Base-by-base conservation (phyloP, 2,329 filamentous ascomycete species). In the Exophiala calicioides region DNA sequence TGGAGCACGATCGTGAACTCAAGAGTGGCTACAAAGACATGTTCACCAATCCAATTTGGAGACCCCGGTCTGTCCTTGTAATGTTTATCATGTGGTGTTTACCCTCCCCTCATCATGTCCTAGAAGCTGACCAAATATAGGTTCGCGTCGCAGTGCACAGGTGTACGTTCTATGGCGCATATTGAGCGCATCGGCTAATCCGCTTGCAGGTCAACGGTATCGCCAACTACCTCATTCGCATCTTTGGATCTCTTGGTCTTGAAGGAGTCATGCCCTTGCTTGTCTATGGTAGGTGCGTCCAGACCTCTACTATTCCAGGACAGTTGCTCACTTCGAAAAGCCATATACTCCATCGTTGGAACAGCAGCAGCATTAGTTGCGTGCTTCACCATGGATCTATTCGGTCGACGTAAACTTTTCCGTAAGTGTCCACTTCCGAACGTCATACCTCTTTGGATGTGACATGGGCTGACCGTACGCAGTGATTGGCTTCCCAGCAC, bases 291-390 rank as follows among this genome's bases (percentile, higher is more conserved):
- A 26, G 35, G 50, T 46, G n/a, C n/a, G n/a, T n/a, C n/a, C n/a
- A n/a, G n/a, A n/a, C n/a, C n/a, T n/a, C n/a, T n/a, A n/a, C n/a
- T n/a, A n/a, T n/a, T n/a, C n/a, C n/a, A n/a, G 10, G 6, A 36
- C 24, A 13, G 10, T 20, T 27, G 3, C 18, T 24, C n/a, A 24
- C 24, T 10, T 3, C 8, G 18, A 15, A 20, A n/a, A 51, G 47
- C 24, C 9, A 15, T 51, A 5, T 47, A 51, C n/a, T 2, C 45
- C 13, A 19, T 52, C 3, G 23, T 77, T 54, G 78, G 77, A 61
- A 78, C 47, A 3, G 38, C 35, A 13, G 41, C 80, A 0, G 86
- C 84, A 0, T 69, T 85, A 9, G 75, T 86, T 43, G 85, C 81
- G 45, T 51, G 47, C 35, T 60, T 70, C 21, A 68, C 63, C 40